phyloP scores from a whole-genome alignment of 495 filamentous ascomycete genomes.

The Pyrenula massariospora region DNA sequence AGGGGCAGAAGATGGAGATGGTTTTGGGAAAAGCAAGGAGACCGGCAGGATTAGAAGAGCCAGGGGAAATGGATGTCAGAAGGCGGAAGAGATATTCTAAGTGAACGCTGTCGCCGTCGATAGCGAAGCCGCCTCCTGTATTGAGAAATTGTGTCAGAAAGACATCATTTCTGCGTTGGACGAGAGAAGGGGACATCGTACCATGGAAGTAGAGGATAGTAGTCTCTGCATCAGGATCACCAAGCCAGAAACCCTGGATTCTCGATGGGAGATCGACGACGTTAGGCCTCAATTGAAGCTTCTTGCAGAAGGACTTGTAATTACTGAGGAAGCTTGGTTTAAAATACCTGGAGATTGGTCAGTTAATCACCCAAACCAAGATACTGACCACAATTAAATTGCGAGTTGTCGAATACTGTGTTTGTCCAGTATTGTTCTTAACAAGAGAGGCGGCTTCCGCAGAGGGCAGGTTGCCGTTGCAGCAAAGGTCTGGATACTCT shows the following conservation, averaged over 20 bases:
- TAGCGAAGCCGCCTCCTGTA: constrained; percentile 46
- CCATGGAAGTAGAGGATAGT: constrained; percentile 50
- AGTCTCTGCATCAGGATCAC: constrained; percentile 40
- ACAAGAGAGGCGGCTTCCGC: too few species aligned
- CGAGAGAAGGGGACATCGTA: constrained; percentile 9
- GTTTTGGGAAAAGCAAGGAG: too few species aligned
- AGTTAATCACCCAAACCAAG: too few species aligned
- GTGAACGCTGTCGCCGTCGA: constrained; percentile 28
- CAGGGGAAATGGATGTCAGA: constrained; percentile 25
- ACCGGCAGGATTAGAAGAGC: too few species aligned
- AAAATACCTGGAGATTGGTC: neutral
- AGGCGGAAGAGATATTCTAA: constrained; percentile 34
- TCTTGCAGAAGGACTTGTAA: constrained; percentile 34
- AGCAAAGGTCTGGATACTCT: too few species aligned
- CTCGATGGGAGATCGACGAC: constrained; percentile 35
- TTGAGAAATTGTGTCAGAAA: neutral
- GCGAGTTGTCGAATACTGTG: too few species aligned
- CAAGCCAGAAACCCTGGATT: constrained; percentile 47
- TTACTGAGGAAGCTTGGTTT: neutral
- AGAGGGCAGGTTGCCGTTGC: too few species aligned
- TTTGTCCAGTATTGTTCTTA: too few species aligned
- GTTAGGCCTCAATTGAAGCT: constrained; percentile 32
- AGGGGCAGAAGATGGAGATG: constrained; percentile 37
- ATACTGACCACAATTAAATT: too few species aligned
- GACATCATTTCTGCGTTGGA: too few species aligned